These are phyloP conservation scores for Sungouiozyma ichnusensis DNA, from an alignment of 805 yeast species.

Conservation along the genomic window DNA sequence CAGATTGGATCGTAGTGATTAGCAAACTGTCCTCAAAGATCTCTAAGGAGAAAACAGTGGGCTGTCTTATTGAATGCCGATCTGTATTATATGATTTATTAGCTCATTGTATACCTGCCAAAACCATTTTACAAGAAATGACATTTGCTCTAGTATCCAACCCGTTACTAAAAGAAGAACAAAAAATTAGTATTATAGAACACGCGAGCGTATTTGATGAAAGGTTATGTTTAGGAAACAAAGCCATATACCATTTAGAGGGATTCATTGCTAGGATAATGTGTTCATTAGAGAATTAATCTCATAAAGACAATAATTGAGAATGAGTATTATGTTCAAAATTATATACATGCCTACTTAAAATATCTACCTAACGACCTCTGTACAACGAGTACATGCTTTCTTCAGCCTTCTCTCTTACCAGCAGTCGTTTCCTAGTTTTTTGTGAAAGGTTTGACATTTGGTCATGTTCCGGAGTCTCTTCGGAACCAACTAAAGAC, in stretches of 20 bases:
- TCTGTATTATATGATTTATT: slow-evolving; percentile 69
- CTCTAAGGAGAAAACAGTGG: slow-evolving; percentile 52
- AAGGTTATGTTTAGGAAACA: slow-evolving; percentile 72
- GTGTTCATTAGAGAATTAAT: slow-evolving; percentile 51
- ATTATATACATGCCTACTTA: too few species aligned
- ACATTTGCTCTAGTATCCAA: slow-evolving; percentile 35
- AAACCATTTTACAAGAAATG: slow-evolving; percentile 59
- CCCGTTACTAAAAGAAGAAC: slow-evolving; percentile 12
- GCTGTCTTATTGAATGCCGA: slow-evolving; percentile 45
- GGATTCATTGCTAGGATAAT: slow-evolving; percentile 85
- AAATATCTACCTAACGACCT: too few species aligned
- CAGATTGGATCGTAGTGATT: slow-evolving; percentile 90
- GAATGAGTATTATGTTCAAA: background rate
- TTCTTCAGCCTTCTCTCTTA: slow-evolving; percentile 39
- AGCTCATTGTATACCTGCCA: slow-evolving; percentile 90
- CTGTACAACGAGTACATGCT: slow-evolving; percentile 49
- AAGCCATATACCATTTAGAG: slow-evolving; percentile 88
- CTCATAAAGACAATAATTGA: background rate
- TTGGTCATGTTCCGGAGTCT: slow-evolving; percentile 36
- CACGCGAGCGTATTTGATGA: slow-evolving; percentile 70
- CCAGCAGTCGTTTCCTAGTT: slow-evolving; percentile 58
- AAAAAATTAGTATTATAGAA: slow-evolving; percentile 41
- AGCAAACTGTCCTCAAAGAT: slow-evolving; percentile 51
- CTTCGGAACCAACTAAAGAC: slow-evolving; percentile 33
- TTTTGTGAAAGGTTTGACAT: slow-evolving; percentile 41